Evolutionary conservation across 441 rosid genomes (phyloP), one percentile per base, ranked within the genome.

Genomic region (Pelargonium citronellum): DNA sequence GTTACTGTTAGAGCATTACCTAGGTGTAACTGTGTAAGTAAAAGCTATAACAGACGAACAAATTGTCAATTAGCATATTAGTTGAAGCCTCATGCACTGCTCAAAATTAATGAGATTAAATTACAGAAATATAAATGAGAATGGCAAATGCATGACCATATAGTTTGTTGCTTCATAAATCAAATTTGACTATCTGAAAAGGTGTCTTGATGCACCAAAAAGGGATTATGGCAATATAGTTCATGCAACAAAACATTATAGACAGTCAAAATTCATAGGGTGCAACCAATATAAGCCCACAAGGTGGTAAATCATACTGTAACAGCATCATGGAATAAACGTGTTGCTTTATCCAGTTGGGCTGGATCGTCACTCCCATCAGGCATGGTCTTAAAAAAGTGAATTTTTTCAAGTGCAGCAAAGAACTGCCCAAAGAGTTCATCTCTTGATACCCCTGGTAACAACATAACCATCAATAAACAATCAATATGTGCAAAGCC

Each of bases 361-460:
- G 76, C 73, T 74, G 88, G 75, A 68, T 89, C 95, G 70, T 89
- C 93, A 44, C 73, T 86, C 67, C 90, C 93, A 49, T 87, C 89
- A 62, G 85, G 75, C 51, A 79, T 71, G 58, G 73, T 57, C 73
- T 69, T 85, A 41, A 89, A 81, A 76, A 80, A 87, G 76, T 82
- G 82, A 19, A 78, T 72, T 79, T 86, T 85, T 83, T 92, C 96
- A 64, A 92, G 90, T 49, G 96, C 96, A 69, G 83, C 84, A 78
- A 90, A 78, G 79, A 90, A 83, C 71, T 89, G 89, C 30, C 89
- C 93, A 79, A 89, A 87, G 19, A 90, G 87, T 74, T 89, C 98
- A 70, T 92, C 98, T 79, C 78, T 87, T 27, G 84, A 86, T 67
- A 77, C 74, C 74, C 87, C 96, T 87, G 92, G 68, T 76, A 77